phyloP scores from a whole-genome alignment of 2,329 filamentous ascomycete genomes.

The Xylariaceae sp. region DNA sequence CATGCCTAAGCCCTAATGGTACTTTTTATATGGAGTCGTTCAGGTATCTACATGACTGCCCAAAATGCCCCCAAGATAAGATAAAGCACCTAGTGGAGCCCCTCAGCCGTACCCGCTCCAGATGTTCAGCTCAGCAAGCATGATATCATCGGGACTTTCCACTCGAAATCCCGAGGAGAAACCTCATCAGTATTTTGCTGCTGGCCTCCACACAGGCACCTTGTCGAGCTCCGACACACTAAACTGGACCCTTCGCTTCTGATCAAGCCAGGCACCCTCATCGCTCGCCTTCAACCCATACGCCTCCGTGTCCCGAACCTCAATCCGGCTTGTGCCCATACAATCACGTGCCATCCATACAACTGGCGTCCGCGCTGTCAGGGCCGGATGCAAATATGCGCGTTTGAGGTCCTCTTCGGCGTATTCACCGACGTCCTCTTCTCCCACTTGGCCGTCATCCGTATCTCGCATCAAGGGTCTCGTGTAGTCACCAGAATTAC shows the following conservation, averaged over 20 bases:
- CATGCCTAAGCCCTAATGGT: too few species aligned
- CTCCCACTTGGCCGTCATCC: conserved; percentile 18
- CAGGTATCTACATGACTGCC: too few species aligned
- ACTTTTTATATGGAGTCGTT: too few species aligned
- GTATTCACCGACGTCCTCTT: conserved; percentile 25
- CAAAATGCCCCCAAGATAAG: too few species aligned
- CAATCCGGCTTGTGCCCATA: conserved; percentile 56
- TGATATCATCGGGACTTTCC: neutral
- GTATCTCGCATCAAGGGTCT: conserved; percentile 25
- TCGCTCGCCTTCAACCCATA: conserved; percentile 63
- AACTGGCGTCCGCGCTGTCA: conserved; percentile 45
- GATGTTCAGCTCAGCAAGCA: neutral
- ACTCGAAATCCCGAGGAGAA: neutral
- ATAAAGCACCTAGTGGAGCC: too few species aligned
- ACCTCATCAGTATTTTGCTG: conserved; percentile 21
- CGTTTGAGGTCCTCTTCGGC: conserved; percentile 28
- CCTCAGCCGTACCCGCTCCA: neutral
- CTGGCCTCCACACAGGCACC: conserved; percentile 30
- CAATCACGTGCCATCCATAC: conserved; percentile 64
- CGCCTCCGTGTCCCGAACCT: conserved; percentile 54
- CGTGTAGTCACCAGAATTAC: conserved; percentile 29
- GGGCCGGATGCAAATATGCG: conserved; percentile 32
- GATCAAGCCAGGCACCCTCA: conserved; percentile 55
- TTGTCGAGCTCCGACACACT: conserved; percentile 23
- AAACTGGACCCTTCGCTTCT: conserved; percentile 41